phyloP scores from a whole-genome alignment of 2,329 filamentous ascomycete genomes.

The Acrodontium crateriforme region DNA sequence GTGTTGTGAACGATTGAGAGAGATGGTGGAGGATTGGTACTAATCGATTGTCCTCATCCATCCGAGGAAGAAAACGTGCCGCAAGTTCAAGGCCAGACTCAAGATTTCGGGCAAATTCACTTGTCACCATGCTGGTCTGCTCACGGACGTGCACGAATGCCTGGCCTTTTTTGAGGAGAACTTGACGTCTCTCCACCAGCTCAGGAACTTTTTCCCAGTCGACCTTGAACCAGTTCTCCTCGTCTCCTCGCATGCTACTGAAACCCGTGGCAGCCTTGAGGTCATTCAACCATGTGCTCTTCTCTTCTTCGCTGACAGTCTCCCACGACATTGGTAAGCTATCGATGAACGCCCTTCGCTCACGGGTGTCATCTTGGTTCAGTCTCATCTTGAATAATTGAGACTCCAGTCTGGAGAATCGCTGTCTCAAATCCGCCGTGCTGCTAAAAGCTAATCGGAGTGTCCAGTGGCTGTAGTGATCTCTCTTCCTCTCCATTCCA shows the following conservation, averaged over 20 bases:
- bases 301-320: constrained; percentile 65
- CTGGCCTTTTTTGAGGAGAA: constrained; percentile 66
- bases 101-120: constrained; percentile 67
- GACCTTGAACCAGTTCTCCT: constrained; percentile 89
- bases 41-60: constrained; percentile 92
- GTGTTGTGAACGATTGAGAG: constrained; percentile 91
- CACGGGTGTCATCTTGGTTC: constrained; percentile 57
- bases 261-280: constrained; percentile 44
- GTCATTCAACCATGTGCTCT: constrained; percentile 48
- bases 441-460: constrained; percentile 81
- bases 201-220: constrained; percentile 92
- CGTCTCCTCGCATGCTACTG: constrained; percentile 42
- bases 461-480: constrained; percentile 97
- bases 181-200: constrained; percentile 63
- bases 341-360: constrained; percentile 63
- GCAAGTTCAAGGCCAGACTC: constrained; percentile 82
- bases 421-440: constrained; percentile 76
- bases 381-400: constrained; percentile 79
- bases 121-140: constrained; percentile 76
- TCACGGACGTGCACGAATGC: constrained; percentile 83
- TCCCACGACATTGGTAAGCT: constrained; percentile 75
- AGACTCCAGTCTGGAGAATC: constrained; percentile 76
- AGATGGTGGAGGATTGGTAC: constrained; percentile 63
- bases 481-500: constrained; percentile 68
- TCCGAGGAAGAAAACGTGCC: constrained; percentile 73